These are phyloP conservation scores for Rhypophila decipiens DNA, from an alignment of 495 filamentous ascomycete genomes.

Conservation along the genomic window DNA sequence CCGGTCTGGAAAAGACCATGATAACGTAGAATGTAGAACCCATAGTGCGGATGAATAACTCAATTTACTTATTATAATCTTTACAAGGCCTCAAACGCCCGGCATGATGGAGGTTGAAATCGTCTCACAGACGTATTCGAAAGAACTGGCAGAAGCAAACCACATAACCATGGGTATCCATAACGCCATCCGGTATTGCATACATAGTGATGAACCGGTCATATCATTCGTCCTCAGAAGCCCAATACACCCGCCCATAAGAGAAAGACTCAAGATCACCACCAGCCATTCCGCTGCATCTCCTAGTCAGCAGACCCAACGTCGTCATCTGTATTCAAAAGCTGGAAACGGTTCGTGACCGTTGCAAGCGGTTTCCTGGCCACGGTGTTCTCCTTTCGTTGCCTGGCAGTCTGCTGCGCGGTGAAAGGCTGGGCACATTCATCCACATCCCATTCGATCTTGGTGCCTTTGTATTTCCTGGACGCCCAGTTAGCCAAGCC, in stretches of 20 bases:
- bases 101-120: too few species aligned
- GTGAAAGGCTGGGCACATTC: slow-evolving; percentile 62
- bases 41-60: too few species aligned
- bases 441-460: slow-evolving; percentile 66
- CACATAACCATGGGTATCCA: slow-evolving; percentile 12
- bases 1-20: too few species aligned
- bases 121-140: too few species aligned
- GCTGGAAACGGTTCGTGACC: slow-evolving; percentile 56
- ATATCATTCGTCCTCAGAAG: too few species aligned
- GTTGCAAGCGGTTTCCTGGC: slow-evolving; percentile 30
- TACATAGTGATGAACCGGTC: too few species aligned
- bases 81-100: too few species aligned
- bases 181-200: slow-evolving; percentile 15
- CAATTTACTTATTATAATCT: too few species aligned
- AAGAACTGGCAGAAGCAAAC: neutral
- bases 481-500: slow-evolving; percentile 5
- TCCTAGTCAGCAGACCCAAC: slow-evolving; percentile 22
- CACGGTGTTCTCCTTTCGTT: slow-evolving; percentile 27
- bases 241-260: neutral
- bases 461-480: slow-evolving; percentile 64
- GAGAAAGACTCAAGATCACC: neutral
- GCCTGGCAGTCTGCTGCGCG: slow-evolving; percentile 9
- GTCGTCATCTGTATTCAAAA: slow-evolving; percentile 47
- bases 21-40: too few species aligned
- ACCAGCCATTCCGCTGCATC: neutral